Conservation (phyloP, 352 stramenopile genomes). For the Elongisporangium prolatum region DNA sequence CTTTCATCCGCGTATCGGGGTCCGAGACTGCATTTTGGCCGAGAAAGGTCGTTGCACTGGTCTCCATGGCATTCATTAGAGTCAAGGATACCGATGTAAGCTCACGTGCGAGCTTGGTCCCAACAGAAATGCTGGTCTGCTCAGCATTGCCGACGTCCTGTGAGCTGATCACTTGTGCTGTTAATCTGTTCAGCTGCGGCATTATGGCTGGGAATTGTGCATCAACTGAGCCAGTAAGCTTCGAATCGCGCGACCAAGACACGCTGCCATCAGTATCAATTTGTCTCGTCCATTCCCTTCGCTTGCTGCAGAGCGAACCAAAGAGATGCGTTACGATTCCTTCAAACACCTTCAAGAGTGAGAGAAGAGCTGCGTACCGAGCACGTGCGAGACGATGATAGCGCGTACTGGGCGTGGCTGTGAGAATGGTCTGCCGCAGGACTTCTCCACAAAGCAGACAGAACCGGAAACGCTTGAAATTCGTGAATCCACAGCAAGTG, state of each 20-base stretch:
- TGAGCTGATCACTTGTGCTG: background rate
- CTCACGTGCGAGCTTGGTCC: slow-evolving; percentile 7
- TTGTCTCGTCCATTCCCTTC: slow-evolving; percentile 15
- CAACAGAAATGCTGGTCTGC: slow-evolving; percentile 3
- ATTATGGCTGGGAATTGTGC: background rate
- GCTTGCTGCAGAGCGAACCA: slow-evolving; percentile 9
- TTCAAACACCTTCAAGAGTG: too few species aligned
- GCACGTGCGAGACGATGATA: slow-evolving; percentile 7
- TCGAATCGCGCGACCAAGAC: background rate
- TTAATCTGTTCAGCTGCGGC: background rate
- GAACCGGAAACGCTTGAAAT: slow-evolving; percentile 33
- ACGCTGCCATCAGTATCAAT: slow-evolving; percentile 1
- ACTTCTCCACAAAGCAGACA: slow-evolving; percentile 41
- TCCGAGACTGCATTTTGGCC: background rate
- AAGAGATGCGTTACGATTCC: background rate
- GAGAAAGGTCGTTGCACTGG: background rate
- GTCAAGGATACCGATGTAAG: slow-evolving; percentile 9
- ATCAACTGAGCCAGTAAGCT: background rate
- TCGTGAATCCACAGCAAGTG: slow-evolving; percentile 35
- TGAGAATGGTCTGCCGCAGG: slow-evolving; percentile 11
- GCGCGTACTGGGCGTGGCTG: slow-evolving; percentile 16
- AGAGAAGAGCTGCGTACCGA: slow-evolving; percentile 8
- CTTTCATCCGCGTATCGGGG: slow-evolving; percentile 10
- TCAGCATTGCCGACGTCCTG: background rate
- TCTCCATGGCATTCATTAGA: background rate